These are phyloP conservation scores for Trichomonas tenax DNA, from an alignment of 208 protist species.

Conservation along the genomic window DNA sequence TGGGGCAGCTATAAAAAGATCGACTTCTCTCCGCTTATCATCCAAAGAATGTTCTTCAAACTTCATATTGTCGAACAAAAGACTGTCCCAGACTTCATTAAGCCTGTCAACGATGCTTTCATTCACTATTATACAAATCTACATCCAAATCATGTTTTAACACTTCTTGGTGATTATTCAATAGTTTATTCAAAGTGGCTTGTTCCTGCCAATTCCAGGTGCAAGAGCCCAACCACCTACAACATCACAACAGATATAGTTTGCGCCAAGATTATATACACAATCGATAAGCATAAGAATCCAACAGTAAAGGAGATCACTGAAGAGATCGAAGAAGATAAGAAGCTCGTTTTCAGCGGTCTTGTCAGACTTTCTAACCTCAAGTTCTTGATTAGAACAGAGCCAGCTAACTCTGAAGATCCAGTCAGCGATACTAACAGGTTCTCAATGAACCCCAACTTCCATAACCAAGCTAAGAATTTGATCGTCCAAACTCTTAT, in stretches of 20 bases:
- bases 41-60: neutral
- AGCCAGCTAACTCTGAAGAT: no score
- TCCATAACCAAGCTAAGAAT: neutral
- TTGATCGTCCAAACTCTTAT: neutral
- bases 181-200: neutral
- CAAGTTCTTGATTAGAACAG: neutral
- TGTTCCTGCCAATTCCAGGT: neutral
- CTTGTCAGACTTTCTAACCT: neutral
- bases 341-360: neutral
- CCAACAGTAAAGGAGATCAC: neutral
- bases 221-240: neutral
- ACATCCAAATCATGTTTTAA: neutral
- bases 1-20: neutral
- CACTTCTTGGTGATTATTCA: neutral
- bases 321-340: neutral
- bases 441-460: neutral
- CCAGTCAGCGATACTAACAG: neutral
- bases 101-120: no score
- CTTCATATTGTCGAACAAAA: neutral
- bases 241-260: neutral
- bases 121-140: neutral
- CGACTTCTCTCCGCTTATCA: neutral
- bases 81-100: no score
- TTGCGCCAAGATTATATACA: neutral
- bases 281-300: neutral